These are phyloP conservation scores for Alternaria conjuncta DNA, from an alignment of 2,329 filamentous ascomycete genomes.

Conservation along the genomic window DNA sequence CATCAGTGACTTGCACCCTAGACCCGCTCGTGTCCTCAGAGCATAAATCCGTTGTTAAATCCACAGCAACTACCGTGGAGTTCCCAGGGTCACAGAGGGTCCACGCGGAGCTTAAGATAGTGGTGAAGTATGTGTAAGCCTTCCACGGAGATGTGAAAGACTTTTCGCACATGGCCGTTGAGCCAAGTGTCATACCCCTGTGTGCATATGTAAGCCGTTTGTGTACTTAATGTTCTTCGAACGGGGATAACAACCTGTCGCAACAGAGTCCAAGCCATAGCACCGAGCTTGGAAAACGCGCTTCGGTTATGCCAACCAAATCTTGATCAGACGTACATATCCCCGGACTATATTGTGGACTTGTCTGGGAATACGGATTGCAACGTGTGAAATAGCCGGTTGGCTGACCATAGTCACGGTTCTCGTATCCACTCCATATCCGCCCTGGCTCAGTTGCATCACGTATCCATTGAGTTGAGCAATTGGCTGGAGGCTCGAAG, in stretches of 20 bases:
- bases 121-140: too few relatives aligned
- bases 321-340: not conserved
- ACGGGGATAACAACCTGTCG: not conserved
- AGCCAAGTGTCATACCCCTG: too few relatives aligned
- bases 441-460: too few relatives aligned
- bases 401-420: fast-evolving
- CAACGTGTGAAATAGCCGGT: not conserved
- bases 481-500: not conserved
- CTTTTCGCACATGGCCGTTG: too few relatives aligned
- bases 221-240: too few relatives aligned
- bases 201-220: too few relatives aligned
- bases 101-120: too few relatives aligned
- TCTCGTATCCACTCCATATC: too few relatives aligned
- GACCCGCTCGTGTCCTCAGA: too few relatives aligned
- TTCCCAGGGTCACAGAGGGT: too few relatives aligned
- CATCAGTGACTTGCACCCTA: too few relatives aligned
- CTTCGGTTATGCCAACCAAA: not conserved
- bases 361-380: not conserved
- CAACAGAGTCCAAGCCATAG: not conserved
- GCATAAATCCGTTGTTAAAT: not conserved
- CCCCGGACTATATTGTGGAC: fast-evolving
- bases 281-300: fast-evolving
- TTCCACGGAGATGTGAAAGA: too few relatives aligned
- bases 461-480: not conserved
- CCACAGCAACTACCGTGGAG: not conserved